A percentile compares a stretch with the other conserved stretches of the same genome.
phyloP scores from a whole-genome alignment of 352 stramenopile genomes.

The Peronosclerospora sorghi region DNA sequence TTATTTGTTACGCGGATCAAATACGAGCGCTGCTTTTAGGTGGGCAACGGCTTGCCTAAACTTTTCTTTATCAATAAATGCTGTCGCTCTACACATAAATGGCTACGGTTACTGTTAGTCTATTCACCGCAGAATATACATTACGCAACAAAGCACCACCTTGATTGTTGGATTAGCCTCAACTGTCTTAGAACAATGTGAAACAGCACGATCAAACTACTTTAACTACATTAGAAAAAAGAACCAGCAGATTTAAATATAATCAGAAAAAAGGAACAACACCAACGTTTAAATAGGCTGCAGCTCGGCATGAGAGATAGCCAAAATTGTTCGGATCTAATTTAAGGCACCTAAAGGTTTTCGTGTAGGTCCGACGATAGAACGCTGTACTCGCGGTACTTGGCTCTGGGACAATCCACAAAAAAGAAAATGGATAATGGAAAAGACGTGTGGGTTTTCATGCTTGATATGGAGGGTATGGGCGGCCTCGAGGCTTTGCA shows the following conservation, averaged over 20 bases:
- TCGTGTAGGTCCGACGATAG: constrained; percentile 67
- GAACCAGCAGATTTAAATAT: constrained; percentile 25
- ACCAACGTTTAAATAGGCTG: too few species aligned
- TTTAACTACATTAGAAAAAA: constrained; percentile 18
- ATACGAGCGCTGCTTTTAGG: too few species aligned
- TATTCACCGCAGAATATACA: not conserved
- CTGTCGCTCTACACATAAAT: constrained; percentile 43
- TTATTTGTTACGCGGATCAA: constrained; percentile 37
- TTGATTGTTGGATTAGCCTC: constrained; percentile 73
- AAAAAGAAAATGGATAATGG: constrained; percentile 47
- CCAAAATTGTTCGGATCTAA: constrained; percentile 26
- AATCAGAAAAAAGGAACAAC: too few species aligned
- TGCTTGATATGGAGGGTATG: constrained; percentile 84
- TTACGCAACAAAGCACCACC: constrained; percentile 12
- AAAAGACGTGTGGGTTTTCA: constrained; percentile 64
- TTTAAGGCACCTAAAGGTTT: constrained; percentile 59
- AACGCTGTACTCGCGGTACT: constrained; percentile 79
- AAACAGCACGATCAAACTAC: constrained; percentile 24
- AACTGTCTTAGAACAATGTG: constrained; percentile 40
- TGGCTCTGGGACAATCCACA: constrained; percentile 77
- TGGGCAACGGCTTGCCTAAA: constrained; percentile 29
- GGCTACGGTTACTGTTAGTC: constrained; percentile 18
- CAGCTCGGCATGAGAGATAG: constrained; percentile 54
- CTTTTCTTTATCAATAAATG: constrained; percentile 19
- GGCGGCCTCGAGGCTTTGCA: constrained; percentile 73